Conservation (phyloP, 495 filamentous ascomycete genomes). For the Neurospora sp. region DNA sequence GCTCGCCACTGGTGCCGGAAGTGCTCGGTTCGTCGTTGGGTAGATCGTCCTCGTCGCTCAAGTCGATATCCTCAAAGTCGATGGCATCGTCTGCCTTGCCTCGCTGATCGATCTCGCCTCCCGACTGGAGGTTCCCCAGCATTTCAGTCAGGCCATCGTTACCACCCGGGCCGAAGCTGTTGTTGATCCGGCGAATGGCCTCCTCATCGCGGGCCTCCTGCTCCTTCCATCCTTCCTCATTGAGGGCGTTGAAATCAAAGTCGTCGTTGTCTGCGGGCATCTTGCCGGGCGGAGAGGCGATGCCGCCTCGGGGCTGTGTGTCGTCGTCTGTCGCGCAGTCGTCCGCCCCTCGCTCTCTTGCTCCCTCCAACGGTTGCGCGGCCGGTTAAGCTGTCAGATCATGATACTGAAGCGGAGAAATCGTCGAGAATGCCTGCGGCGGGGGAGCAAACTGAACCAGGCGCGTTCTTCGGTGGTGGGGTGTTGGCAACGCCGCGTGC, state of each 20-base stretch:
- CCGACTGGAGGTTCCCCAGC: conserved; percentile 14
- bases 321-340: conserved; percentile 1
- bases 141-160: conserved; percentile 8
- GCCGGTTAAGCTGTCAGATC: conserved; percentile 7
- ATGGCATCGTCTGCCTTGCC: conserved; percentile 35
- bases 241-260: conserved; percentile 10
- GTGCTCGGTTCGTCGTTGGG: conserved; percentile 31
- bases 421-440: background rate
- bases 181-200: conserved; percentile 11
- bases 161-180: conserved; percentile 2
- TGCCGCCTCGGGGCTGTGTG: background rate
- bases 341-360: conserved; percentile 6
- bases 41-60: conserved; percentile 51
- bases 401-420: conserved; percentile 6
- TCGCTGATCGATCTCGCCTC: conserved; percentile 24
- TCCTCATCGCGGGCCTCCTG: conserved; percentile 20
- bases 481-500: background rate
- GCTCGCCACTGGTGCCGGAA: conserved; percentile 24
- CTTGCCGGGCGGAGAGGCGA: conserved; percentile 1
- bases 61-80: conserved; percentile 89
- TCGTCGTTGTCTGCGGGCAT: conserved; percentile 17
- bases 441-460: background rate
- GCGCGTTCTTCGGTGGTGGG: background rate
- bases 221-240: conserved; percentile 18
- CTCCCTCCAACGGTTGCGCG: conserved; percentile 16